A percentile compares a stretch with the other conserved stretches of the same genome.
phyloP scores from a whole-genome alignment of 192 early-diverging fungal species.

The Tieghemiomyces parasiticus region DNA sequence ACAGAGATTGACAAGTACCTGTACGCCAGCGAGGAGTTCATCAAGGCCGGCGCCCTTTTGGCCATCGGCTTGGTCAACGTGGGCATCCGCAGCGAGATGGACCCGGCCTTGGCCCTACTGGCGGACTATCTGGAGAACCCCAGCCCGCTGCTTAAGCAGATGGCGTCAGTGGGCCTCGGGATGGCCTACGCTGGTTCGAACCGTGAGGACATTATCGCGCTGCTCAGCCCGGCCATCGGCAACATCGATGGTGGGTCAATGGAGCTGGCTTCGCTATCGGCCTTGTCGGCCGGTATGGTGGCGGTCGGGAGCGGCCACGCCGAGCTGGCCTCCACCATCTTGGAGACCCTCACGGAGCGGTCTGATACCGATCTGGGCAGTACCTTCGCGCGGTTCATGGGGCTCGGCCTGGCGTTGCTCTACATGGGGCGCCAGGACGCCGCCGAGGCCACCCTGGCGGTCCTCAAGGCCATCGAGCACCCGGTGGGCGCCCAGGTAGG shows the following conservation, averaged over 20 bases:
- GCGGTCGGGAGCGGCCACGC: constrained; percentile 80
- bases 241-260: constrained; percentile 59
- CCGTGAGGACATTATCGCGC: constrained; percentile 68
- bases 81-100: constrained; percentile 80
- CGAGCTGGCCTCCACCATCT: constrained; percentile 79
- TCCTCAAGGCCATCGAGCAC: constrained; percentile 87
- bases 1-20: constrained; percentile 91
- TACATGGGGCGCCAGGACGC: constrained; percentile 85
- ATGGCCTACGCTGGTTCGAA: constrained; percentile 88
- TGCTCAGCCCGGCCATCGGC: constrained; percentile 65
- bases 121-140: constrained; percentile 60
- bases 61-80: constrained; percentile 87
- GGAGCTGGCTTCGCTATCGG: constrained; percentile 80
- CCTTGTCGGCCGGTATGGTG: constrained; percentile 81
- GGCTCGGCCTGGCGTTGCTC: constrained; percentile 77
- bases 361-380: constrained; percentile 75
- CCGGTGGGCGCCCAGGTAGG: constrained; percentile 80
- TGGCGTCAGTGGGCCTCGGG: constrained; percentile 82
- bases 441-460: constrained; percentile 81
- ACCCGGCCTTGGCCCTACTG: constrained; percentile 82
- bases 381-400: constrained; percentile 82
- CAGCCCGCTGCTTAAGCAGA: constrained; percentile 41
- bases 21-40: constrained; percentile 72
- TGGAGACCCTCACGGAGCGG: constrained; percentile 93
- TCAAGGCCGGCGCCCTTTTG: constrained; percentile 87